phyloP scores from a whole-genome alignment of 345 rosid genomes.

The Microcos paniculata region DNA sequence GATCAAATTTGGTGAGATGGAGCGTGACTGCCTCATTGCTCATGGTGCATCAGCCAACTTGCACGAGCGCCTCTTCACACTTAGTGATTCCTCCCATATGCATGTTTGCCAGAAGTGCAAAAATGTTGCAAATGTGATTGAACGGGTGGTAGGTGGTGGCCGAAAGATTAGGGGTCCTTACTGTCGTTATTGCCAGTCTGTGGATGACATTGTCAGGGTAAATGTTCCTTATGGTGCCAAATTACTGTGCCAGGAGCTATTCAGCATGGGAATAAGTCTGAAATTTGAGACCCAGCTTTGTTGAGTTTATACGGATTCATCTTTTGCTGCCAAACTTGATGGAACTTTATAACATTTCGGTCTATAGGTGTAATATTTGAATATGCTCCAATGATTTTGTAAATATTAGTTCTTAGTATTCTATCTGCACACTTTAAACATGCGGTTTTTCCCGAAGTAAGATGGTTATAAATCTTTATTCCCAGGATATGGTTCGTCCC shows the following conservation, averaged over 20 bases:
- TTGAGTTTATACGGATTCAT: constrained; percentile 26
- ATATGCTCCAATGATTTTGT: not conserved
- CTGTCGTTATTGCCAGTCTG: constrained; percentile 58
- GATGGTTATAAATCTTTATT: no score
- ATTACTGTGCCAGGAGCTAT: constrained; percentile 71
- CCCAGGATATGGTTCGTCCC: no score
- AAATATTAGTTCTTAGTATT: not conserved
- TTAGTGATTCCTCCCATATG: constrained; percentile 78
- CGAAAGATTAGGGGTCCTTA: constrained; percentile 81
- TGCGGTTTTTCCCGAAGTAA: no score
- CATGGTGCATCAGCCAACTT: constrained; percentile 83
- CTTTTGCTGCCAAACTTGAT: not conserved
- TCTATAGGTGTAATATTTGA: not conserved
- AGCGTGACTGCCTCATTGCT: constrained; percentile 84
- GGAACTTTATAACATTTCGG: not conserved
- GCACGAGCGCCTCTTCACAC: constrained; percentile 77
- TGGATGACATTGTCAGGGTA: constrained; percentile 61
- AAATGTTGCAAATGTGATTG: constrained; percentile 64
- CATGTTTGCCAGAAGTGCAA: constrained; percentile 67
- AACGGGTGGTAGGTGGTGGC: constrained; percentile 51
- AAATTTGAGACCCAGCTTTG: constrained; percentile 61
- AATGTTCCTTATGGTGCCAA: constrained; percentile 84
- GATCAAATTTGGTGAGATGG: constrained; percentile 91
- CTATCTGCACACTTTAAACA: not conserved
- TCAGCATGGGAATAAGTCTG: constrained; percentile 76